A percentile compares a stretch with the other conserved stretches of the same genome.
phyloP scores from a whole-genome alignment of 2,329 filamentous ascomycete species.

The Cercospora zeae-maydis region DNA sequence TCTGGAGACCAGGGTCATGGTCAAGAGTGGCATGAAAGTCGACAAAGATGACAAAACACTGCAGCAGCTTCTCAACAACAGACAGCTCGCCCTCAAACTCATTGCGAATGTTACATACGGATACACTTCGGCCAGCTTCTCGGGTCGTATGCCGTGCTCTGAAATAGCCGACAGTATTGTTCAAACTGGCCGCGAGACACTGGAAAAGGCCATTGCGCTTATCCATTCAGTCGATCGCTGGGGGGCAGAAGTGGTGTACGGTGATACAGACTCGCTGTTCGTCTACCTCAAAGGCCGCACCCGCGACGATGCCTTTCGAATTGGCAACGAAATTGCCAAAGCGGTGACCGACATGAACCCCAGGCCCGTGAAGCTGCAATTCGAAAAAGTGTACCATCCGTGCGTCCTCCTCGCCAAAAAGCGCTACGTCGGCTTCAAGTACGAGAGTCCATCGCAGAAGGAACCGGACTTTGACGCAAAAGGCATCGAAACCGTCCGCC shows the following conservation, averaged over 20 bases:
- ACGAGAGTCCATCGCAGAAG: constrained; percentile 70
- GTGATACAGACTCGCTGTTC: constrained; percentile 94
- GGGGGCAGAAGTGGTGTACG: constrained; percentile 96
- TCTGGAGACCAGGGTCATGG: constrained; percentile 92
- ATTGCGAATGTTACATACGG: constrained; percentile 99
- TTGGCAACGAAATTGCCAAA: constrained; percentile 87
- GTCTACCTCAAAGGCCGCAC: constrained; percentile 84
- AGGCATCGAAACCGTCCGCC: constrained; percentile 93
- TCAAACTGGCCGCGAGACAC: constrained; percentile 87
- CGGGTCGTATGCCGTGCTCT: constrained; percentile 93
- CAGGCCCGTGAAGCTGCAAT: constrained; percentile 88
- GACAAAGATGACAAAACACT: constrained; percentile 84
- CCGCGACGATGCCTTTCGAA: constrained; percentile 81
- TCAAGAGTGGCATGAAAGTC: constrained; percentile 93
- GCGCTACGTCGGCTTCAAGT: constrained; percentile 96
- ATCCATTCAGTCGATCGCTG: constrained; percentile 85
- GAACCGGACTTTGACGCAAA: constrained; percentile 94
- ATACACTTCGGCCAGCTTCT: constrained; percentile 95
- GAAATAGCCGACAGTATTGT: constrained; percentile 99
- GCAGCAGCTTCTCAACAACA: constrained; percentile 85
- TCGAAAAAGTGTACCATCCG: constrained; percentile 97
- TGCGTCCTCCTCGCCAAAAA: constrained; percentile 95
- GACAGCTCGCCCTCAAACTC: constrained; percentile 88
- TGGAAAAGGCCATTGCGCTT: constrained; percentile 87
- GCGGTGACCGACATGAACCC: constrained; percentile 87